Evolutionary conservation across 108 stramenopile species (phyloP).

Genomic region (Thalassiosira profunda): DNA sequence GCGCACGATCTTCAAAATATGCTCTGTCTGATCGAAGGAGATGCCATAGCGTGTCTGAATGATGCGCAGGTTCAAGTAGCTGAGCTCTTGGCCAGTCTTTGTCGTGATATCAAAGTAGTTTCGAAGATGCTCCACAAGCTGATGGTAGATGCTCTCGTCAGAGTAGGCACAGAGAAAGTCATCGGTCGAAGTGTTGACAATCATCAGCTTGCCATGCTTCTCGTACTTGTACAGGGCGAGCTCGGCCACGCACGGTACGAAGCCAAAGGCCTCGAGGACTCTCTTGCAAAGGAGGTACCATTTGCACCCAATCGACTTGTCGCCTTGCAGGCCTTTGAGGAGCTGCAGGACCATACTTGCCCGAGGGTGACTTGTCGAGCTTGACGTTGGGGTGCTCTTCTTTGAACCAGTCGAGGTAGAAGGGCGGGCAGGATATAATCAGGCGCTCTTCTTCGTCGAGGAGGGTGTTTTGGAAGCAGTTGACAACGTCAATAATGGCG

Average conservation of each 20-base stretch:
- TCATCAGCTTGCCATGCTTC: neutral
- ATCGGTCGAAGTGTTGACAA: conserved; percentile 9
- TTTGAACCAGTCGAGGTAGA: neutral
- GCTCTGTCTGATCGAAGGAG: conserved; percentile 1
- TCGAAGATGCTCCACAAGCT: no score
- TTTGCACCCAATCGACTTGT: neutral
- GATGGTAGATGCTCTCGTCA: neutral
- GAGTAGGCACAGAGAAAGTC: conserved; percentile 5
- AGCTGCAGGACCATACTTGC: conserved; percentile 5
- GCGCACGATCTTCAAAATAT: neutral
- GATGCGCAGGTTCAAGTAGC: conserved; percentile 8
- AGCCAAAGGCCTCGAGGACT: conserved; percentile 11
- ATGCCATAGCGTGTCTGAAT: conserved; percentile 2
- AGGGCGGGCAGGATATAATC: neutral
- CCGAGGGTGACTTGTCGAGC: neutral
- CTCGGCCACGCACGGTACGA: neutral
- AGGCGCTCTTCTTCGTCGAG: neutral
- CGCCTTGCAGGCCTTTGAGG: neutral
- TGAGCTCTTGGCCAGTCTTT: neutral
- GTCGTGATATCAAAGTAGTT: neutral
- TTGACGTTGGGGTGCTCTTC: neutral
- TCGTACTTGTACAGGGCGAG: neutral
- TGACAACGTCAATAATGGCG: conserved; percentile 4
- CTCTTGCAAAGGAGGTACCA: conserved; percentile 1
- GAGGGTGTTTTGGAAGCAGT: conserved; percentile 6